A percentile compares a stretch with the other conserved stretches of the same genome.
phyloP scores from a whole-genome alignment of 306 rosid genomes.

The Corylus heterophylla region DNA sequence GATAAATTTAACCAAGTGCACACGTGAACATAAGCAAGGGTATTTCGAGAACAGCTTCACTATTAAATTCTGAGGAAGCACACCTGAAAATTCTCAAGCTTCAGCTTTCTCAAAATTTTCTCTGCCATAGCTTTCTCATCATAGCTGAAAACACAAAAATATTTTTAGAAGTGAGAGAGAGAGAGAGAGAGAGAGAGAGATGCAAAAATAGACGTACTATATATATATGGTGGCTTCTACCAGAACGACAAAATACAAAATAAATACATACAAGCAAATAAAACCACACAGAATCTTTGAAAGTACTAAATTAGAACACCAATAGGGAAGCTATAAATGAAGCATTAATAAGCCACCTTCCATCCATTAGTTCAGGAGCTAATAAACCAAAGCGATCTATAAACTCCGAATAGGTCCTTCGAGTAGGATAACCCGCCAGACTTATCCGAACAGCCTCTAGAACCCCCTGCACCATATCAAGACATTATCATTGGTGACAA shows the following conservation, averaged over 20 bases:
- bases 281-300: not conserved
- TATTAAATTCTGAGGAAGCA: slow-evolving; percentile 6
- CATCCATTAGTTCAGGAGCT: slow-evolving; percentile 69
- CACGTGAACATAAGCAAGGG: not conserved
- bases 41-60: slow-evolving; percentile 11
- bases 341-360: slow-evolving; percentile 55
- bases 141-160: slow-evolving; percentile 47
- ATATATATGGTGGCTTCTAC: not conserved
- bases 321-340: slow-evolving; percentile 3
- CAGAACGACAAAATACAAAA: not conserved
- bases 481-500: too few species aligned
- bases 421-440: slow-evolving; percentile 96
- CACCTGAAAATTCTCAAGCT: slow-evolving; percentile 91
- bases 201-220: too few species aligned
- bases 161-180: not conserved
- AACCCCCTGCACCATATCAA: slow-evolving; percentile 68
- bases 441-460: slow-evolving; percentile 98
- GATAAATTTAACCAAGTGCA: not conserved
- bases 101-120: slow-evolving; percentile 69
- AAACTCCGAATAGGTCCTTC: slow-evolving; percentile 84
- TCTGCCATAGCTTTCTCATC: slow-evolving; percentile 72
- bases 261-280: not conserved
- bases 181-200: not conserved
- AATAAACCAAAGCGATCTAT: slow-evolving; percentile 91
- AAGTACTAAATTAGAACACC: not conserved